These are phyloP conservation scores for Leptomonas seymouri DNA, from an alignment of 208 protist genomes.

Conservation along the genomic window DNA sequence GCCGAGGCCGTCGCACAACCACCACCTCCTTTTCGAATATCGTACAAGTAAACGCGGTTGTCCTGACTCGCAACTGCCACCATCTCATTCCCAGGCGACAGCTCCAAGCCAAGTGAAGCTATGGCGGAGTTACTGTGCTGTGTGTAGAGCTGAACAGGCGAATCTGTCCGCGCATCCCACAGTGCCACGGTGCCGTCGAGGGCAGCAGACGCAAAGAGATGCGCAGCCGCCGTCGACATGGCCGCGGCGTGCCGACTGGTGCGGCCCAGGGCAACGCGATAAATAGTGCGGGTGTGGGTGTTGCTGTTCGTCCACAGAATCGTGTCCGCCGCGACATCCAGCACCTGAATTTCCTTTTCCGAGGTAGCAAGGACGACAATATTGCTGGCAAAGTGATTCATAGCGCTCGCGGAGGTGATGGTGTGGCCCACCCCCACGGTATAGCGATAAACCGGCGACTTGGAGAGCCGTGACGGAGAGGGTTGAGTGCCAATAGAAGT, in stretches of 20 bases:
- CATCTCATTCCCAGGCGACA: constrained; percentile 52
- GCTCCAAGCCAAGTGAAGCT: constrained; percentile 53
- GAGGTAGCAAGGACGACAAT: constrained; percentile 70
- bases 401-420: constrained; percentile 57
- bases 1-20: constrained; percentile 34
- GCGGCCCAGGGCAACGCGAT: constrained; percentile 59
- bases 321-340: constrained; percentile 57
- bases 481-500: not conserved
- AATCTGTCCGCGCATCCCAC: constrained; percentile 71
- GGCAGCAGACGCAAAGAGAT: constrained; percentile 72
- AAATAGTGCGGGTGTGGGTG: constrained; percentile 71
- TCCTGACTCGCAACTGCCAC: constrained; percentile 84
- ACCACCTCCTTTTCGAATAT: constrained; percentile 41
- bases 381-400: constrained; percentile 83
- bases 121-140: constrained; percentile 76
- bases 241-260: constrained; percentile 44
- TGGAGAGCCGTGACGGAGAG: constrained; percentile 17
- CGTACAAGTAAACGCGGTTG: constrained; percentile 68
- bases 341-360: constrained; percentile 67
- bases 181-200: constrained; percentile 70
- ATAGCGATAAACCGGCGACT: constrained; percentile 37
- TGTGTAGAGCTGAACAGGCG: constrained; percentile 61
- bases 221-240: constrained; percentile 26
- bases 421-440: constrained; percentile 38
- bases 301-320: constrained; percentile 42